Evolutionary conservation across 2,329 filamentous ascomycete species (phyloP).

Genomic region (Ophiostoma australiae): DNA sequence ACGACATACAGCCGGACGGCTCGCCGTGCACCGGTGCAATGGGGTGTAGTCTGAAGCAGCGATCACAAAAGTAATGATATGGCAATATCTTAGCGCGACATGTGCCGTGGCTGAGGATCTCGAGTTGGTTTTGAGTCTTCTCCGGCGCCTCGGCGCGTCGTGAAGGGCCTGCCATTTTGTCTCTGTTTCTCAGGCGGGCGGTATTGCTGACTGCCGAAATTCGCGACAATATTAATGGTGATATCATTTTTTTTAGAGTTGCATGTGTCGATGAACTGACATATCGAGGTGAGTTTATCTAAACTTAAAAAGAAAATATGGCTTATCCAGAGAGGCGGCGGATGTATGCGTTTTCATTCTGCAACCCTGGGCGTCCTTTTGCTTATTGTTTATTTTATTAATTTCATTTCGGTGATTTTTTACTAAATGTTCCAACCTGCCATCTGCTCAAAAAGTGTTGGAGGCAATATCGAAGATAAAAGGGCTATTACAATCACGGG

Average conservation of each 20-base stretch:
- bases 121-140: neutral
- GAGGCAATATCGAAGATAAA: neutral
- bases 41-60: slow-evolving; percentile 37
- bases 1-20: too few relatives aligned
- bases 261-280: too few relatives aligned
- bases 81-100: neutral
- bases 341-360: too few relatives aligned
- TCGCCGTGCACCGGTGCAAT: neutral
- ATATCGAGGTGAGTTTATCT: neutral
- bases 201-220: neutral
- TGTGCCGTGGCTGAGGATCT: neutral
- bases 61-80: neutral
- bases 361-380: too few relatives aligned
- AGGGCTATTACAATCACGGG: neutral
- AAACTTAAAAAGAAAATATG: neutral
- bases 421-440: too few relatives aligned
- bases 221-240: neutral
- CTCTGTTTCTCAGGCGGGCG: neutral
- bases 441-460: too few relatives aligned
- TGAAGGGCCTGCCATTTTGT: neutral
- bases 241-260: neutral
- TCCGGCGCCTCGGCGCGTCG: neutral
- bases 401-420: too few relatives aligned
- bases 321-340: neutral
- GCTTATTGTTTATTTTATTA: too few relatives aligned